Evolutionary conservation across 2,329 filamentous ascomycete species (phyloP).

Genomic region (Xylariaceae sp.): DNA sequence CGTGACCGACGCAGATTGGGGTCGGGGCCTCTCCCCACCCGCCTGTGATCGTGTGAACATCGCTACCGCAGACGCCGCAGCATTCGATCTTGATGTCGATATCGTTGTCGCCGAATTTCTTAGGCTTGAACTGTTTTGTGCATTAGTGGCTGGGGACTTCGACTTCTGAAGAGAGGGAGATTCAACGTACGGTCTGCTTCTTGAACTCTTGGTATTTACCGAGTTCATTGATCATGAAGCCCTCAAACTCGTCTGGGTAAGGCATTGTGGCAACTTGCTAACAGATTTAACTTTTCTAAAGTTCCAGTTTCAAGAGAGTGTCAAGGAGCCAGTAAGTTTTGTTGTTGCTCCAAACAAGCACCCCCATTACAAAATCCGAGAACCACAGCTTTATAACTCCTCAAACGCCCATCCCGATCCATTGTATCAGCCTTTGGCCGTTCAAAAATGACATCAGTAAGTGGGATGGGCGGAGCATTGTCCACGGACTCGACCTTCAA

Average conservation of each 20-base stretch:
- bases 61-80: slow-evolving; percentile 58
- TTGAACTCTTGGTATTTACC: slow-evolving; percentile 31
- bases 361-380: no score
- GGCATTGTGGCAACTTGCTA: slow-evolving; percentile 22
- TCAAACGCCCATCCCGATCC: no score
- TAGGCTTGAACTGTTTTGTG: slow-evolving; percentile 28
- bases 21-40: slow-evolving; percentile 33
- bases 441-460: no score
- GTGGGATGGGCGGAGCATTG: no score
- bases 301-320: no score
- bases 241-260: slow-evolving; percentile 31
- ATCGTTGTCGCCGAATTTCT: slow-evolving; percentile 49
- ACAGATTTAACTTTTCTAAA: no score
- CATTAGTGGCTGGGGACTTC: neutral
- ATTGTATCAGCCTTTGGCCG: no score
- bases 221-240: slow-evolving; percentile 32
- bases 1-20: slow-evolving; percentile 56
- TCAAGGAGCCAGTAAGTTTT: no score
- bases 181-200: slow-evolving; percentile 26
- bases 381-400: no score
- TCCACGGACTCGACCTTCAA: no score
- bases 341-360: no score
- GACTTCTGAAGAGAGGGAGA: no score
- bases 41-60: slow-evolving; percentile 42
- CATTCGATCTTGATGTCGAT: slow-evolving; percentile 68